phyloP scores from a whole-genome alignment of 2,329 filamentous ascomycete species.

The Coleophoma cylindrospora region DNA sequence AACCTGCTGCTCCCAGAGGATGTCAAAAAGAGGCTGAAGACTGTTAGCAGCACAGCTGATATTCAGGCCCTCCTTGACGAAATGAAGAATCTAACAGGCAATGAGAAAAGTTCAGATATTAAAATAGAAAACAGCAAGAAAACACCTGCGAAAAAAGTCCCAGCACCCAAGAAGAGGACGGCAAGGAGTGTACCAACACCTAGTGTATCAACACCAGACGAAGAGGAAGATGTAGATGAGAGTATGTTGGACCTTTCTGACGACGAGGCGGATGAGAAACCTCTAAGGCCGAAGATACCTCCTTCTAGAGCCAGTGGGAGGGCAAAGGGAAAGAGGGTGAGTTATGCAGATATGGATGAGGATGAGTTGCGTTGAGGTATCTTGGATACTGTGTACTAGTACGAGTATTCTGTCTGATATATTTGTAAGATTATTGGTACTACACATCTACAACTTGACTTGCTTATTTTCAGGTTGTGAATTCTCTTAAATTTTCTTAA shows the following conservation, averaged over 20 bases:
- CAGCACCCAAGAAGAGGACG: slow-evolving; percentile 10
- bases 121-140: neutral
- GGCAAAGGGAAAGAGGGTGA: slow-evolving; percentile 10
- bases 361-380: neutral
- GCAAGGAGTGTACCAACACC: slow-evolving; percentile 35
- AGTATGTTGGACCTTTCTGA: slow-evolving; percentile 34
- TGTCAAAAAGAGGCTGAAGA: slow-evolving; percentile 13
- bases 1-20: slow-evolving; percentile 13
- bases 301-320: slow-evolving; percentile 16
- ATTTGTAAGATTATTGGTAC: no score
- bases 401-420: no score
- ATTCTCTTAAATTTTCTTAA: no score
- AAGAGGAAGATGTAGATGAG: slow-evolving; percentile 25
- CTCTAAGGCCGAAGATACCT: slow-evolving; percentile 1
- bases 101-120: neutral
- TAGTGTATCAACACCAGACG: slow-evolving; percentile 31
- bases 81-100: neutral
- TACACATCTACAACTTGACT: no score
- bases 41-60: slow-evolving; percentile 15
- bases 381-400: no score
- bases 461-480: no score
- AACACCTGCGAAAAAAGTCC: neutral
- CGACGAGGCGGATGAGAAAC: slow-evolving; percentile 7
- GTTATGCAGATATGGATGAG: slow-evolving; percentile 10
- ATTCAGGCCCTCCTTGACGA: slow-evolving; percentile 17